Percentiles rank a stretch among this genome's conserved stretches.
Conservation (phyloP, 2,329 filamentous ascomycete genomes). For the Pseudogymnoascus destructans region DNA sequence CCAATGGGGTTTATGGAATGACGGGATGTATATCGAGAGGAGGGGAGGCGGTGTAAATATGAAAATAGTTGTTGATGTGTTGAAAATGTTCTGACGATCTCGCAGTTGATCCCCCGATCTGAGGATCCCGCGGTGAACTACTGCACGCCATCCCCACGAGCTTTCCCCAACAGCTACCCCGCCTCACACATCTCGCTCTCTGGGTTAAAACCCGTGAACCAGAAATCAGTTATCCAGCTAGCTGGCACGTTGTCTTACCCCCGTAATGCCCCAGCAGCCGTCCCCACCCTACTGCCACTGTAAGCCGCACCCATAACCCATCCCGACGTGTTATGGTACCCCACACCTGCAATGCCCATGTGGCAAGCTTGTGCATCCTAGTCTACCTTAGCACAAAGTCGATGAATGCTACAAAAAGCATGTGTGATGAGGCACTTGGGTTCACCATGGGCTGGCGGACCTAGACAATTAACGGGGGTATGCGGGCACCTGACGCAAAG, state of each 20-base stretch:
- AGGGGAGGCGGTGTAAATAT: not conserved
- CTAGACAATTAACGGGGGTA: not conserved
- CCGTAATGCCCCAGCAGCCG: not conserved
- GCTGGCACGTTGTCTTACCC: not conserved
- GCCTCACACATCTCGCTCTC: not conserved
- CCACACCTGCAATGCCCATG: not conserved
- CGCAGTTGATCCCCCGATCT: not conserved
- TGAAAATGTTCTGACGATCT: not conserved
- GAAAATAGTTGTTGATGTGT: not conserved
- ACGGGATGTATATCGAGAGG: not conserved
- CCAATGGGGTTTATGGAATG: conserved; percentile 14
- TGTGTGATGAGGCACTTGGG: not conserved
- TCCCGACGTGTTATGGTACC: not conserved
- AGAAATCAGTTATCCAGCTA: not conserved
- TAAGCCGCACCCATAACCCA: not conserved
- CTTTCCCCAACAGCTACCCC: not conserved
- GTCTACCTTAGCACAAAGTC: not conserved
- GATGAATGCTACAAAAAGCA: not conserved
- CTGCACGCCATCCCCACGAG: not conserved
- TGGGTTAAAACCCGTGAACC: not conserved
- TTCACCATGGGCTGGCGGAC: not conserved
- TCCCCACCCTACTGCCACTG: not conserved
- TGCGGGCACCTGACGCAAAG: not conserved
- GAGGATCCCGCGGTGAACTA: not conserved
- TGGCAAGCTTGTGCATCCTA: not conserved